Conservation (phyloP, 148 eudicot genomes). For the Hydrangea macrophylla region DNA sequence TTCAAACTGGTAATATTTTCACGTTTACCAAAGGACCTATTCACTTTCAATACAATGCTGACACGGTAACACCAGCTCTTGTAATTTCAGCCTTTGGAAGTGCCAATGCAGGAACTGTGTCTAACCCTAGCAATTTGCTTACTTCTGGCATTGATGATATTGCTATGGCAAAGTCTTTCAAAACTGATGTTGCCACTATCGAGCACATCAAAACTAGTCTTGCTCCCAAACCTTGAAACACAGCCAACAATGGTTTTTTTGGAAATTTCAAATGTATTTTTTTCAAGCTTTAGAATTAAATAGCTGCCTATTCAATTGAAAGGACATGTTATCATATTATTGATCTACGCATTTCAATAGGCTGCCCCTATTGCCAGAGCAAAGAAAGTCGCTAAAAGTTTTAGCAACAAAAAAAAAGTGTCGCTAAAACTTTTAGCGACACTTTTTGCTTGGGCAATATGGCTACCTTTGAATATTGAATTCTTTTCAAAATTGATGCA, state of each 20-base stretch:
- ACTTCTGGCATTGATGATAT: neutral
- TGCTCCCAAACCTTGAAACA: neutral
- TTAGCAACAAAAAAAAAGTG: too few relatives aligned
- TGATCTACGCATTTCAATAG: too few relatives aligned
- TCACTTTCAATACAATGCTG: neutral
- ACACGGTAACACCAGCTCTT: neutral
- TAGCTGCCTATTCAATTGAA: neutral
- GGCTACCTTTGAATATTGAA: too few relatives aligned
- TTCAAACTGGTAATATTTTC: neutral
- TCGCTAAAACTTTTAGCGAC: too few relatives aligned
- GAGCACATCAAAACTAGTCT: constrained; percentile 8
- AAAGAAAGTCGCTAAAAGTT: too few relatives aligned
- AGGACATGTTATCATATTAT: too few relatives aligned
- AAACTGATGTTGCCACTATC: constrained; percentile 14
- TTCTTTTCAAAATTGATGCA: too few relatives aligned
- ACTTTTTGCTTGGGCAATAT: too few relatives aligned
- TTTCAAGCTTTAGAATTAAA: neutral
- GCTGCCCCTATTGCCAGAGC: too few relatives aligned
- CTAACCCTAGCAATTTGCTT: neutral
- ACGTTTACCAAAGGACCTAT: neutral
- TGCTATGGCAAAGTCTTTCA: constrained; percentile 9
- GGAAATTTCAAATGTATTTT: neutral
- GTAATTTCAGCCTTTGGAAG: neutral
- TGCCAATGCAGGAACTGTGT: neutral
- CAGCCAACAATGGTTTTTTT: neutral